Conservation (phyloP, 2,329 filamentous ascomycete genomes). For the Moelleriella libera region DNA sequence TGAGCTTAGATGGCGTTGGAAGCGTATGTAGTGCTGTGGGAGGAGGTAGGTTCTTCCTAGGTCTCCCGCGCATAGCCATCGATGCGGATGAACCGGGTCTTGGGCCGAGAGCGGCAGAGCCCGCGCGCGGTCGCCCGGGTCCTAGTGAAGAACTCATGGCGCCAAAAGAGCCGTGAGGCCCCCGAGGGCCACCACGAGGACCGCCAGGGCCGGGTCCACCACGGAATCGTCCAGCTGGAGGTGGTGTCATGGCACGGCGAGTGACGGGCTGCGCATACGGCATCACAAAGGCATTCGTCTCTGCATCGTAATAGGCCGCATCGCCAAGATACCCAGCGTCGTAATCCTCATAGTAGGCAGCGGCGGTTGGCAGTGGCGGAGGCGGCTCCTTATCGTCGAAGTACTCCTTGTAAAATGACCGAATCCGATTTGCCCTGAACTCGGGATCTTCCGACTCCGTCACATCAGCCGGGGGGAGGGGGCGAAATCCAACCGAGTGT, state of each 20-base stretch:
- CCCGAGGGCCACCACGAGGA: constrained; percentile 16
- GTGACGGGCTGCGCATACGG: constrained; percentile 74
- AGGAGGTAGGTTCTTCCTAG: constrained; percentile 46
- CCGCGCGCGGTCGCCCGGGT: constrained; percentile 41
- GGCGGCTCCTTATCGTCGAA: constrained; percentile 64
- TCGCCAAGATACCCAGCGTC: constrained; percentile 57
- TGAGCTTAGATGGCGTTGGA: constrained; percentile 74
- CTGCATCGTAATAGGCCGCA: constrained; percentile 50
- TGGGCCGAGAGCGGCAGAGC: constrained; percentile 16
- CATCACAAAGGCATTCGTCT: constrained; percentile 58
- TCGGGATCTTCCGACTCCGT: constrained; percentile 77
- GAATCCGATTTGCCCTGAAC: constrained; percentile 85
- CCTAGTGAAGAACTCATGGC: constrained; percentile 31
- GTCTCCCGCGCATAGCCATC: constrained; percentile 23
- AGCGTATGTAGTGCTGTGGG: constrained; percentile 61
- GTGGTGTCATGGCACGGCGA: constrained; percentile 91
- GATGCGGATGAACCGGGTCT: constrained; percentile 51
- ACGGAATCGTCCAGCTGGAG: constrained; percentile 44
- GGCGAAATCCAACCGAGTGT: constrained; percentile 62
- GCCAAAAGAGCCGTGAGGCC: constrained; percentile 33
- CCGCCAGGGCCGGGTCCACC: constrained; percentile 16
- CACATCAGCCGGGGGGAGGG: constrained; percentile 74
- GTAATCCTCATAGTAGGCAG: constrained; percentile 68
- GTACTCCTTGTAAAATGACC: constrained; percentile 99
- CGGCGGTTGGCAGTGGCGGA: constrained; percentile 24